Conservation (phyloP, 2,329 filamentous ascomycete species). For the Byssochlamys sp. region DNA sequence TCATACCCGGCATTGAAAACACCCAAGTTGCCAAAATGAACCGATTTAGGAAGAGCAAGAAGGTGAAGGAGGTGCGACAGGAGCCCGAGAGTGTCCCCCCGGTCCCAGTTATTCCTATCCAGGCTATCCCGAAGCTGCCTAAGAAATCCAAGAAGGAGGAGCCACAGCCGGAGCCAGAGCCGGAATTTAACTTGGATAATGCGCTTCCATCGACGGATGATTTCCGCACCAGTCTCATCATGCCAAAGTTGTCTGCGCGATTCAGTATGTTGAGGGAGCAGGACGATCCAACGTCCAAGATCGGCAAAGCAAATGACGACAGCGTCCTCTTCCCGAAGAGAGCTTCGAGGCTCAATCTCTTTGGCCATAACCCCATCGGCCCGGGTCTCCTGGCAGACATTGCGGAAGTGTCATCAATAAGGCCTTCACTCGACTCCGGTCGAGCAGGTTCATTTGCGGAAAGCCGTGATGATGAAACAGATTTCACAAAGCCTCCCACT, state of each 20-base stretch:
- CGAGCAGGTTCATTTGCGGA: constrained; percentile 57
- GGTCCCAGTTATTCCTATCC: constrained; percentile 10
- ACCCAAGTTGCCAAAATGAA: constrained; percentile 22
- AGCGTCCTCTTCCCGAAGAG: constrained; percentile 78
- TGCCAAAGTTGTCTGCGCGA: constrained; percentile 86
- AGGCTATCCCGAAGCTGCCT: constrained; percentile 25
- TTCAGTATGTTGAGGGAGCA: constrained; percentile 97
- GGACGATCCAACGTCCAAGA: constrained; percentile 76
- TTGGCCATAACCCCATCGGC: constrained; percentile 49
- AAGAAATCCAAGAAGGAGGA: constrained; percentile 43
- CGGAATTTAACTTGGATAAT: constrained; percentile 59
- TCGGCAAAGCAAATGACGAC: constrained; percentile 91
- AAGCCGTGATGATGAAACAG: constrained; percentile 52
- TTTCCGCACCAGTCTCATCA: constrained; percentile 88
- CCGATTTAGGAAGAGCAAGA: constrained; percentile 33
- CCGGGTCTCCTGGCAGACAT: constrained; percentile 64
- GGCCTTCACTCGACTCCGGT: constrained; percentile 50
- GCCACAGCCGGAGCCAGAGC: constrained; percentile 44
- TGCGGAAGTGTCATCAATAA: constrained; percentile 77
- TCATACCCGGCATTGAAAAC: background rate
- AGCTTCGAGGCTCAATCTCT: constrained; percentile 66
- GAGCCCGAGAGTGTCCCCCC: constrained; percentile 41
- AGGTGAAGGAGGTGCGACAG: constrained; percentile 21
- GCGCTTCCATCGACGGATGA: constrained; percentile 76
- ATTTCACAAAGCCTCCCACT: constrained; percentile 52